Percentiles rank a stretch among this genome's conserved stretches.
Evolutionary conservation across 2,329 filamentous ascomycete genomes (phyloP).

Genomic region (Diaporthe sp.): DNA sequence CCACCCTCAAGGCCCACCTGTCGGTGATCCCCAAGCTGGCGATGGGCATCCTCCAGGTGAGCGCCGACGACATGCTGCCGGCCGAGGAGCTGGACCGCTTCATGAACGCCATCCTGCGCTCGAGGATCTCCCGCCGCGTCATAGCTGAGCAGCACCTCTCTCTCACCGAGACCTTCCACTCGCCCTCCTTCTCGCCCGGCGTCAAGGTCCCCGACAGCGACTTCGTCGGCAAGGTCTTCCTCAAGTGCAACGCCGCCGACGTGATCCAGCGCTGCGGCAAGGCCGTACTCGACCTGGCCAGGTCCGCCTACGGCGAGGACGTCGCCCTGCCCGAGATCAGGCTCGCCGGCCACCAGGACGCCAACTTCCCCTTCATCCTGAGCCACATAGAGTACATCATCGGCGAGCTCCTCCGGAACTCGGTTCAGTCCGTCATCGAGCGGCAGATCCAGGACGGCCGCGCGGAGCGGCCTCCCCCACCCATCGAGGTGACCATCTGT

Average conservation of each 20-base stretch:
- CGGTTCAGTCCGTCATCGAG: conserved; percentile 92
- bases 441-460: conserved; percentile 62
- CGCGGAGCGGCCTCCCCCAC: conserved; percentile 69
- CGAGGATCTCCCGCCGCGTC: conserved; percentile 92
- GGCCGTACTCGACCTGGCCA: conserved; percentile 80
- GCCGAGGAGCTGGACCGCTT: conserved; percentile 88
- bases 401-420: conserved; percentile 94
- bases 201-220: conserved; percentile 80
- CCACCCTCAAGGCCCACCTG: conserved; percentile 87
- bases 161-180: conserved; percentile 93
- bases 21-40: conserved; percentile 94
- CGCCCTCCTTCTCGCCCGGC: conserved; percentile 86
- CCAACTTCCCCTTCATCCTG: conserved; percentile 95
- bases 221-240: conserved; percentile 95
- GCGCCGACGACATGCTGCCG: conserved; percentile 76
- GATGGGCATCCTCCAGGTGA: conserved; percentile 94
- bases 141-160: conserved; percentile 98
- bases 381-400: conserved; percentile 98
- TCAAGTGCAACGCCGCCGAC: conserved; percentile 91
- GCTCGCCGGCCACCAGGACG: conserved; percentile 86
- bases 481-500: conserved; percentile 94
- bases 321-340: conserved; percentile 83
- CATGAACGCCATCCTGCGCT: conserved; percentile 93
- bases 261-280: conserved; percentile 87
- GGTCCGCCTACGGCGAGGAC: conserved; percentile 79